A percentile compares a stretch with the other conserved stretches of the same genome.
Conservation (phyloP, 805 yeast genomes). For the Candida caryicola region DNA sequence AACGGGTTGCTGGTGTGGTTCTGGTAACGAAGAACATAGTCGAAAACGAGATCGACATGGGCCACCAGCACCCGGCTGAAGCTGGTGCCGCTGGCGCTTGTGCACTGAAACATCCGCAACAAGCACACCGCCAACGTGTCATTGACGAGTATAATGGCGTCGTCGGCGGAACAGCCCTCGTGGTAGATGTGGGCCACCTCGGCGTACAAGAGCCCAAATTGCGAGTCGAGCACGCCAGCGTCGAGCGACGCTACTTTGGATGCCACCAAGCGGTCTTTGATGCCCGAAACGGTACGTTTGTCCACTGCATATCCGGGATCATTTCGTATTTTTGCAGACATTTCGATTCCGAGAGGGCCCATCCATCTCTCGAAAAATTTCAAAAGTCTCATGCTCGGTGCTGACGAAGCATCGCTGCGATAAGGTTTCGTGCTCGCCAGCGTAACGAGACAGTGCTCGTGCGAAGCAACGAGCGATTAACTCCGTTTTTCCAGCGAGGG, state of each 20-base stretch:
- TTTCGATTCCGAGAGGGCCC: neutral
- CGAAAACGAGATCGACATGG: conserved; percentile 36
- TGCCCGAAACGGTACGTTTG: neutral
- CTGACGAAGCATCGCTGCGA: too few species aligned
- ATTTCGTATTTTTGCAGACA: conserved; percentile 4
- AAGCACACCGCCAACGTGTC: conserved; percentile 70
- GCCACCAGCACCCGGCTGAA: conserved; percentile 14
- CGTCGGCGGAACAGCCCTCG: conserved; percentile 8
- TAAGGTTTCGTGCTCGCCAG: too few species aligned
- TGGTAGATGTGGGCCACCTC: neutral
- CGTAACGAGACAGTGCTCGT: too few species aligned
- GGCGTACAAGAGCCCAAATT: conserved; percentile 1
- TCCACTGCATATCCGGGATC: neutral
- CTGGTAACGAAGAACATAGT: conserved; percentile 65
- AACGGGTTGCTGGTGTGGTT: conserved; percentile 68
- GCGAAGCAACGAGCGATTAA: too few species aligned
- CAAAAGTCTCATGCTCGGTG: too few species aligned
- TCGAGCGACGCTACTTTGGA: neutral
- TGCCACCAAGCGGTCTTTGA: conserved; percentile 4
- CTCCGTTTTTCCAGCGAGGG: too few species aligned
- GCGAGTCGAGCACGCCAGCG: neutral
- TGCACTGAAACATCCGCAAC: conserved; percentile 48
- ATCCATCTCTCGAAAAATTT: neutral
- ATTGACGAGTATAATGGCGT: conserved; percentile 13
- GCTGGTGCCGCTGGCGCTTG: conserved; percentile 10